Evolutionary conservation across 2,329 filamentous ascomycete genomes (phyloP).

Genomic region (Blastomyces gilchristii): DNA sequence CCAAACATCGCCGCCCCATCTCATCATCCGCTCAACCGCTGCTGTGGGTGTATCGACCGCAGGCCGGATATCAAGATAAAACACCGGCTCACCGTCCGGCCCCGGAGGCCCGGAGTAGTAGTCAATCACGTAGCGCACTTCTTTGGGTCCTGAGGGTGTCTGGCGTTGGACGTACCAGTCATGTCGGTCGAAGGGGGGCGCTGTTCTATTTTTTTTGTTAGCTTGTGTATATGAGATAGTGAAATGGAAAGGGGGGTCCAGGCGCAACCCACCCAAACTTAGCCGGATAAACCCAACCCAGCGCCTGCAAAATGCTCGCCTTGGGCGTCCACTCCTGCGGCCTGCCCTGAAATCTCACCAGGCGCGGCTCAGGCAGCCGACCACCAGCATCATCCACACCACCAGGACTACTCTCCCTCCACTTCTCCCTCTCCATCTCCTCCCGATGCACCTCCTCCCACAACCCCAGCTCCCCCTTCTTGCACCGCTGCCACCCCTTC

Average conservation of each 20-base stretch:
- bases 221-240: background rate
- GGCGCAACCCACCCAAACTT: conserved; percentile 57
- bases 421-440: conserved; percentile 27
- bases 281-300: conserved; percentile 68
- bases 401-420: background rate
- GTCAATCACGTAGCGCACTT: conserved; percentile 92
- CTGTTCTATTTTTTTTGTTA: conserved; percentile 43
- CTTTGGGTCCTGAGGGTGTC: conserved; percentile 54
- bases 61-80: conserved; percentile 88
- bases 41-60: conserved; percentile 72
- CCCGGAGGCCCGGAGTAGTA: conserved; percentile 83
- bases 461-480: conserved; percentile 59
- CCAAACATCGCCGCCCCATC: conserved; percentile 92
- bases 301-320: conserved; percentile 68
- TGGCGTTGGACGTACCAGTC: conserved; percentile 88
- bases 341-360: conserved; percentile 79
- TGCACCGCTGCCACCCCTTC: conserved; percentile 63
- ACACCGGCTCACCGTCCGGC: conserved; percentile 80
- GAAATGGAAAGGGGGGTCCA: background rate
- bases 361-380: conserved; percentile 49
- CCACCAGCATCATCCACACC: conserved; percentile 11
- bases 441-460: conserved; percentile 45
- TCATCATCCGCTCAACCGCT: conserved; percentile 68
- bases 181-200: conserved; percentile 89
- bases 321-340: conserved; percentile 88